These are phyloP conservation scores for Apocynum venetum DNA, from an alignment of 257 asterid species.

Conservation along the genomic window DNA sequence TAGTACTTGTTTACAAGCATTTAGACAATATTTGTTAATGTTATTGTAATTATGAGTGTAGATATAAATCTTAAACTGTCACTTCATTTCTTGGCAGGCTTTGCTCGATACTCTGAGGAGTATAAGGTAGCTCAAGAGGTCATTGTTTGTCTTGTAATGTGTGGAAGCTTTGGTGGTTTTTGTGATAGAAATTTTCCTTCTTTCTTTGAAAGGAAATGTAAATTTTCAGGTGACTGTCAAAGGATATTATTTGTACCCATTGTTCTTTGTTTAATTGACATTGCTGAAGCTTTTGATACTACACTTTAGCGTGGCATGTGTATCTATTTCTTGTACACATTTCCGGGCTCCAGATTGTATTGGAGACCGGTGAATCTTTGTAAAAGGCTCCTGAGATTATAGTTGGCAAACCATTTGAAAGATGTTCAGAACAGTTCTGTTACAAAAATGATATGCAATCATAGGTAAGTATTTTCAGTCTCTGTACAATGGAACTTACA, in stretches of 20 bases:
- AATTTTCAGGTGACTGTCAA: constrained; percentile 10
- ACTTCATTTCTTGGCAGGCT: constrained; percentile 14
- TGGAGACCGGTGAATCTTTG: constrained; percentile 2
- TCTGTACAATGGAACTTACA: not conserved
- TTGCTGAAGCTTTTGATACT: not conserved
- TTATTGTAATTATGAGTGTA: not conserved
- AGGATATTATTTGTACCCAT: not conserved
- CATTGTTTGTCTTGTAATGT: not conserved
- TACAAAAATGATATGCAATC: not conserved
- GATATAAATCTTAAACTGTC: not conserved
- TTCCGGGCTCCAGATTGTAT: not conserved
- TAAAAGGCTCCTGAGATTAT: not conserved
- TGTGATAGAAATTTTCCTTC: not conserved
- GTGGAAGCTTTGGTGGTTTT: not conserved
- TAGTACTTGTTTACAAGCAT: not conserved
- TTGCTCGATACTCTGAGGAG: not conserved
- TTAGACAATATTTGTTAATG: not conserved
- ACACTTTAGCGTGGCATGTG: constrained; percentile 1
- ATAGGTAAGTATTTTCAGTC: not conserved
- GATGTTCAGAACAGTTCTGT: not conserved
- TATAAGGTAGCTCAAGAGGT: not conserved
- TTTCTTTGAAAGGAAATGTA: constrained; percentile 9
- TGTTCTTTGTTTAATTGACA: constrained; percentile 3
- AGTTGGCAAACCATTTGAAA: not conserved
- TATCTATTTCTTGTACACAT: constrained; percentile 9